These are phyloP conservation scores for Magnusiomyces suaveolens DNA, from an alignment of 1,139 yeast species.

Conservation along the genomic window DNA sequence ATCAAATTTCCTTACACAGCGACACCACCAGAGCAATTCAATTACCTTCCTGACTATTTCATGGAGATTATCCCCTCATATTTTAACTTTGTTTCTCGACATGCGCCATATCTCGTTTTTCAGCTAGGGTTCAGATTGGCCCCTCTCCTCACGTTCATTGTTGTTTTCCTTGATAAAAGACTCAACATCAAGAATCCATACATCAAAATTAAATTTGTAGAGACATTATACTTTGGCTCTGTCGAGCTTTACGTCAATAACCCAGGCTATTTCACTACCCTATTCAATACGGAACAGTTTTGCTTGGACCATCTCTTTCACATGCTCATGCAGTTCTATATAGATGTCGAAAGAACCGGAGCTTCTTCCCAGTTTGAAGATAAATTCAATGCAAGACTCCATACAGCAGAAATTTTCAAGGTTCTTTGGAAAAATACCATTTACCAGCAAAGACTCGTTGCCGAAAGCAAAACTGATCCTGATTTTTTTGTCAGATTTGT, in stretches of 20 bases:
- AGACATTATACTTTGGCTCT: conserved; percentile 69
- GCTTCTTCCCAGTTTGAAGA: conserved; percentile 93
- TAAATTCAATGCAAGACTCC: conserved; percentile 82
- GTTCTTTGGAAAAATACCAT: conserved; percentile 68
- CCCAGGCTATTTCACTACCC: conserved; percentile 57
- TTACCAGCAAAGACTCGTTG: conserved; percentile 58
- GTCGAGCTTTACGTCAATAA: conserved; percentile 39
- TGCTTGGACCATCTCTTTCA: conserved; percentile 63
- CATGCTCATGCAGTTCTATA: conserved; percentile 79
- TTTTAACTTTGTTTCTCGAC: conserved; percentile 45
- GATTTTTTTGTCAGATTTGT: conserved; percentile 79
- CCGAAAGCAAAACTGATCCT: conserved; percentile 42
- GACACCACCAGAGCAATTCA: conserved; percentile 53
- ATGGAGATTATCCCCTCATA: conserved; percentile 65
- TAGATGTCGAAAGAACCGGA: conserved; percentile 93
- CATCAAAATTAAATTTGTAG: conserved; percentile 74
- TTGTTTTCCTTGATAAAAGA: conserved; percentile 72
- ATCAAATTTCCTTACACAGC: conserved; percentile 55
- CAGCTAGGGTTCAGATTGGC: conserved; percentile 15
- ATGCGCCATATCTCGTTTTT: conserved; percentile 32
- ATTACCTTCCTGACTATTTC: conserved; percentile 75
- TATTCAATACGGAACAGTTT: conserved; percentile 54
- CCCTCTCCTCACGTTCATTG: conserved; percentile 57
- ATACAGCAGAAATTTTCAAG: conserved; percentile 74
- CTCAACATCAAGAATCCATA: conserved; percentile 87